These are phyloP conservation scores for Zelopaecilomyces penicillatus DNA, from an alignment of 2,329 filamentous ascomycete species.

Conservation along the genomic window DNA sequence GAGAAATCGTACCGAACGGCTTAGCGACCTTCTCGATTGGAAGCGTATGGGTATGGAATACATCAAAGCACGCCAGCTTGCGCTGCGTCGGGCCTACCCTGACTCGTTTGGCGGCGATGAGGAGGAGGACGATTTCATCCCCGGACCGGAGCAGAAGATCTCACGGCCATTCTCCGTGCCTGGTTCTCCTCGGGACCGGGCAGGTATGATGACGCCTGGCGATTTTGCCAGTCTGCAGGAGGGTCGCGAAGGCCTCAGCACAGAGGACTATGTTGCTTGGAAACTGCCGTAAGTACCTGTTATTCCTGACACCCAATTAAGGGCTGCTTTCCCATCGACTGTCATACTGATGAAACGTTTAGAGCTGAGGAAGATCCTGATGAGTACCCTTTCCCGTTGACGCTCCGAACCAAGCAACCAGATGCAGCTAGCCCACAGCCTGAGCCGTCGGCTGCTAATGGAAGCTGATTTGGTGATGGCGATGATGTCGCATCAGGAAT, in stretches of 20 bases:
- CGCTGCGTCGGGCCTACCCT: slow-evolving; percentile 85
- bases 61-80: slow-evolving; percentile 91
- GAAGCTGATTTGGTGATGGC: slow-evolving; percentile 5
- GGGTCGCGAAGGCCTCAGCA: slow-evolving; percentile 82
- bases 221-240: slow-evolving; percentile 97
- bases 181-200: slow-evolving; percentile 80
- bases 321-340: neutral
- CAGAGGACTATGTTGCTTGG: slow-evolving; percentile 97
- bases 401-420: slow-evolving; percentile 45
- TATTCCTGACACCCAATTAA: neutral
- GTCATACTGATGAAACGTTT: slow-evolving; percentile 14
- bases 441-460: slow-evolving; percentile 12
- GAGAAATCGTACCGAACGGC: slow-evolving; percentile 87
- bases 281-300: slow-evolving; percentile 76
- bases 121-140: slow-evolving; percentile 83
- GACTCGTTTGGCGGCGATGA: slow-evolving; percentile 73
- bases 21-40: slow-evolving; percentile 95
- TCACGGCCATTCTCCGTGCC: slow-evolving; percentile 89
- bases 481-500: no score
- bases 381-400: slow-evolving; percentile 54
- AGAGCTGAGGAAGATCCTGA: slow-evolving; percentile 91
- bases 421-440: slow-evolving; percentile 22
- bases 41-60: slow-evolving; percentile 99
- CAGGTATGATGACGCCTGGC: slow-evolving; percentile 97
- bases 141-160: slow-evolving; percentile 89